phyloP scores from a whole-genome alignment of 257 asterid genomes.

The Fraxinus americana region DNA sequence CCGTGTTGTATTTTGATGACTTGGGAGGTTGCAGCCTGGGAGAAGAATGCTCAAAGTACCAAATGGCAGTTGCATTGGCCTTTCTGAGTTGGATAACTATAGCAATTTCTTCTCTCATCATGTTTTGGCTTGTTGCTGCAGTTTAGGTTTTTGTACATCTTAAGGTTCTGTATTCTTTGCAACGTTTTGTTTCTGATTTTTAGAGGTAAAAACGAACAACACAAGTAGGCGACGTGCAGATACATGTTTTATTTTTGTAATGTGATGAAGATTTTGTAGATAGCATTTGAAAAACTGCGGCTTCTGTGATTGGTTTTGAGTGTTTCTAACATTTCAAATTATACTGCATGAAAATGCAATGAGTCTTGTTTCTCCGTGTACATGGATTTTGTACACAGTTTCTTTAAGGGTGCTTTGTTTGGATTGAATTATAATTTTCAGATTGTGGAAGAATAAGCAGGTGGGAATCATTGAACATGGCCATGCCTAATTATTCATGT shows the following conservation, averaged over 20 bases:
- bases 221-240: neutral
- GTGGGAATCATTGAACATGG: neutral
- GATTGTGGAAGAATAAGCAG: neutral
- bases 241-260: neutral
- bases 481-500: too few relatives aligned
- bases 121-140: constrained; percentile 61
- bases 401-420: neutral
- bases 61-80: constrained; percentile 49
- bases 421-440: neutral
- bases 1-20: constrained; percentile 48
- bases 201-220: neutral
- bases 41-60: constrained; percentile 54
- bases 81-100: constrained; percentile 55
- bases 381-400: neutral
- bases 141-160: constrained; percentile 28
- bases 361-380: neutral
- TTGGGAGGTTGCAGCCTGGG: constrained; percentile 46
- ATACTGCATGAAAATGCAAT: neutral
- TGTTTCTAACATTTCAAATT: neutral
- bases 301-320: neutral
- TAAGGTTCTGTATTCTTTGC: neutral
- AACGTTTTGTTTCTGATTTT: constrained; percentile 13
- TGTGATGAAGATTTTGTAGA: neutral
- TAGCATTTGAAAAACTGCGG: neutral
- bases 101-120: constrained; percentile 42